Evolutionary conservation across 2,329 filamentous ascomycete genomes (phyloP), one percentile per base, ranked within the genome.

Genomic region (Trichoderma sp.): DNA sequence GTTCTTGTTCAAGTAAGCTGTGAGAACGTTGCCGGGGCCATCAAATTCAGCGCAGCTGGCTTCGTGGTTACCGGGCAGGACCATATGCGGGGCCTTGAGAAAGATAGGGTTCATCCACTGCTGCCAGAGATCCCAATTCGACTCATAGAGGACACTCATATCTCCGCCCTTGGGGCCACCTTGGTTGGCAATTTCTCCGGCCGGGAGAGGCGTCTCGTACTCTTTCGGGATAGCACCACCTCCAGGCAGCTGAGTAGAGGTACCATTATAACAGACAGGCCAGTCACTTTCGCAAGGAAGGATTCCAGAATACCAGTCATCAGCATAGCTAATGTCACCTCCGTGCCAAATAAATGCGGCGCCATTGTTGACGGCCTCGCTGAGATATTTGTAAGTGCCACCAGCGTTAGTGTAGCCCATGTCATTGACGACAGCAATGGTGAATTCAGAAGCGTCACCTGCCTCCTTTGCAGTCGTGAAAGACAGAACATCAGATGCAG

Each of bases 91-190:
- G 39, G 53, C 34, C 8, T 60, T 58, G 7, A 60, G 53, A 4
- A n/a, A 26, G 21, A 68, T 6, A 4, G 65, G 1, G 24, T 68
- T 68, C 65, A 68, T 68, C 65, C 65, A 68, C 2, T 68, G 65
- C 26, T 68, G 65, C 65, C 65, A 68, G 11, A 68, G n/a, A 43
- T 68, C 65, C 65, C 65, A 68, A 8, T 68, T 68, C 6, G 65
- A 68, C 18, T 68, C 65, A 21, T 68, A 68, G 7, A 68, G 28
- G 2, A 68, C 65, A 21, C 53, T 68, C 65, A 68, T 68, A 28
- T 68, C 65, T 24, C 65, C 65, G 6, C 65, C 65, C 12, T 60
- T 12, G 1, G 65, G 65, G 18, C 65, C 65, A 30, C 65, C 65
- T 24, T 68, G 65, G 12, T 68, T 68, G 53, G 65, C 32, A 68